Evolutionary conservation across 2,329 filamentous ascomycete species (phyloP).

Genomic region (Nectriaceae sp.): DNA sequence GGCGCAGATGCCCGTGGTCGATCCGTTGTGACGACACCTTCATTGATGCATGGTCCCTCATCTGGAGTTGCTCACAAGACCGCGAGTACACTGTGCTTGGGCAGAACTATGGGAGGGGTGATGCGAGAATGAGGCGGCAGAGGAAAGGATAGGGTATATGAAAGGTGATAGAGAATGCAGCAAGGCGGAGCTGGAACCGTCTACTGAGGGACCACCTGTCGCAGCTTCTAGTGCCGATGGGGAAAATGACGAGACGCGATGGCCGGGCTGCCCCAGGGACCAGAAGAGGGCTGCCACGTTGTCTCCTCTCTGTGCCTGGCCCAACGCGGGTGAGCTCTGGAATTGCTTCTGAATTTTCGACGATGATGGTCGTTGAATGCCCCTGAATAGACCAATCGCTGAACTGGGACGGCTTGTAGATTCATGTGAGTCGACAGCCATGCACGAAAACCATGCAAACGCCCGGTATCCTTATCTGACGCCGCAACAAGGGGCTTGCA

Average conservation of each 20-base stretch:
- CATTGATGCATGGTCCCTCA: slow-evolving; percentile 17
- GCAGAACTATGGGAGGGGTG: slow-evolving; percentile 6
- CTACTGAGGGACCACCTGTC: neutral
- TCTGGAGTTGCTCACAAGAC: slow-evolving; percentile 6
- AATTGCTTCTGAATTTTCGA: slow-evolving; percentile 20
- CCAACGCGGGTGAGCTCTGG: slow-evolving; percentile 13
- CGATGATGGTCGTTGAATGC: slow-evolving; percentile 11
- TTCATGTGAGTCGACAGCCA: slow-evolving; percentile 38
- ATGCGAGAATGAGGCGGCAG: slow-evolving; percentile 20
- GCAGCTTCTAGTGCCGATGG: neutral
- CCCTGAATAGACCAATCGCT: slow-evolving; percentile 9
- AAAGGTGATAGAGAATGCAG: slow-evolving; percentile 16
- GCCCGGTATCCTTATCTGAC: slow-evolving; percentile 22
- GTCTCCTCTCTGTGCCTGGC: slow-evolving; percentile 20
- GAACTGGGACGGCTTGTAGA: slow-evolving; percentile 17
- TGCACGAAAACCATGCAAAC: slow-evolving; percentile 34
- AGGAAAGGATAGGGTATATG: slow-evolving; percentile 18
- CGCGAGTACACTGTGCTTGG: slow-evolving; percentile 11
- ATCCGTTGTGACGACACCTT: slow-evolving; percentile 20
- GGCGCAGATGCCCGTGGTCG: neutral
- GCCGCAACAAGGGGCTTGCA: slow-evolving; percentile 15
- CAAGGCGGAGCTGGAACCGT: slow-evolving; percentile 5
- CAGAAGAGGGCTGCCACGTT: slow-evolving; percentile 33
- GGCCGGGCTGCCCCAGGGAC: slow-evolving; percentile 15
- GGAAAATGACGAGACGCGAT: slow-evolving; percentile 18